Conservation (phyloP, 2,329 filamentous ascomycete species). For the Stagonosporopsis tanaceti region DNA sequence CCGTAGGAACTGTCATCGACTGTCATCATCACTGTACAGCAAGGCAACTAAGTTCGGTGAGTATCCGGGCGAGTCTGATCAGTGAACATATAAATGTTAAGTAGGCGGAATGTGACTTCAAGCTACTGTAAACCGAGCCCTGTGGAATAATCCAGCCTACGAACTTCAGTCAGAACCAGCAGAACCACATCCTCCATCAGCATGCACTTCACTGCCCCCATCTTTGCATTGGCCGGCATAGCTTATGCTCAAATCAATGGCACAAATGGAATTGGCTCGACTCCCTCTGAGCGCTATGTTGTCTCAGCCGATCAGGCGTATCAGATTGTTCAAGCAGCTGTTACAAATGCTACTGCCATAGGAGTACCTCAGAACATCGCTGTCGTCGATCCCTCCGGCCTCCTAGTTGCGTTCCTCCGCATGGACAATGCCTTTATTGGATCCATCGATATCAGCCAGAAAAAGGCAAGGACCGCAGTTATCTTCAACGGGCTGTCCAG, state of each 20-base stretch:
- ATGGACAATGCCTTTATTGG: constrained; percentile 42
- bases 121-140: not conserved
- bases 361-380: constrained; percentile 41
- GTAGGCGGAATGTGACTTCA: not conserved
- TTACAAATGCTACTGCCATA: constrained; percentile 33
- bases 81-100: not conserved
- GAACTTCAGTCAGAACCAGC: not conserved
- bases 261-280: constrained; percentile 36
- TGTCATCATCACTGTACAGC: not conserved
- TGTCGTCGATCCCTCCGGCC: constrained; percentile 37
- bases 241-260: constrained; percentile 26
- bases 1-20: not conserved
- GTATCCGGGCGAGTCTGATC: not conserved
- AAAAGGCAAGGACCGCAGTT: constrained; percentile 41
- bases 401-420: constrained; percentile 38
- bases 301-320: constrained; percentile 36
- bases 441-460: constrained; percentile 39
- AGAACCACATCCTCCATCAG: not conserved
- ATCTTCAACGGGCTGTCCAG: constrained; percentile 37
- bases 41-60: not conserved
- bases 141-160: not conserved
- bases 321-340: constrained; percentile 30
- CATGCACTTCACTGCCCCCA: constrained; percentile 11
- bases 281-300: constrained; percentile 26
- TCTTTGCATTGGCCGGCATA: constrained; percentile 21